These are phyloP conservation scores for Phytophthora lateralis DNA, from an alignment of 352 stramenopile genomes.

Conservation along the genomic window DNA sequence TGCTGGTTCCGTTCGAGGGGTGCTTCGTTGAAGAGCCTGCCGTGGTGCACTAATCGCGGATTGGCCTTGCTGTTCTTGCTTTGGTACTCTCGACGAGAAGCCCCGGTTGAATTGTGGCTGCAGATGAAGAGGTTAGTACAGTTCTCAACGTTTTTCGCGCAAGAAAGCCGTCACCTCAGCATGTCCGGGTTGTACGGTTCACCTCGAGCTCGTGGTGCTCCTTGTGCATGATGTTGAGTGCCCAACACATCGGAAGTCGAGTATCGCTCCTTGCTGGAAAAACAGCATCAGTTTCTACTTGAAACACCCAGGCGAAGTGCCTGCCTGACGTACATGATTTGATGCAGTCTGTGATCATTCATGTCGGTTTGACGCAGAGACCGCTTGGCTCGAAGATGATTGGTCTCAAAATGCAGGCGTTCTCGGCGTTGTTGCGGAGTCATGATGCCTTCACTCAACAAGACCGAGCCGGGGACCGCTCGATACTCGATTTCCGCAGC, in stretches of 20 bases:
- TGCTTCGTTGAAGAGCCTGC: conserved; percentile 77
- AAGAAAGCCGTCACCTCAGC: conserved; percentile 33
- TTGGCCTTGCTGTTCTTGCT: conserved; percentile 58
- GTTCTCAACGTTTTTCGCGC: not conserved
- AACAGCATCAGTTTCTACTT: conserved; percentile 10
- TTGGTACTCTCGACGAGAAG: conserved; percentile 56
- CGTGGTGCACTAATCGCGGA: conserved; percentile 49
- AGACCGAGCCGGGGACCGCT: conserved; percentile 47
- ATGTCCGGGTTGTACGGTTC: conserved; percentile 56
- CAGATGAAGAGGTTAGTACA: not conserved
- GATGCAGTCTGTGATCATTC: conserved; percentile 67
- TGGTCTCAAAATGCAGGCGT: conserved; percentile 65
- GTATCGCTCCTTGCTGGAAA: conserved; percentile 48
- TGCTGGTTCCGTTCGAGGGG: conserved; percentile 57
- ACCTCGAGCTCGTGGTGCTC: conserved; percentile 29
- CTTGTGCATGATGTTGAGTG: conserved; percentile 3
- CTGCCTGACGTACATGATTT: conserved; percentile 67
- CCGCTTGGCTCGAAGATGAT: conserved; percentile 55
- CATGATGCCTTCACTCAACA: conserved; percentile 79
- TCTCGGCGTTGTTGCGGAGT: conserved; percentile 72
- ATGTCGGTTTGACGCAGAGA: conserved; percentile 59
- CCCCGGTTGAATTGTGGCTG: conserved; percentile 43
- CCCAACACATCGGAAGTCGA: conserved; percentile 63
- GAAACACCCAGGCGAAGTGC: conserved; percentile 5
- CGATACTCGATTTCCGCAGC: conserved; percentile 54